Base-by-base conservation (phyloP, 2,329 filamentous ascomycete species). In the Ophiostoma tasmaniense region DNA sequence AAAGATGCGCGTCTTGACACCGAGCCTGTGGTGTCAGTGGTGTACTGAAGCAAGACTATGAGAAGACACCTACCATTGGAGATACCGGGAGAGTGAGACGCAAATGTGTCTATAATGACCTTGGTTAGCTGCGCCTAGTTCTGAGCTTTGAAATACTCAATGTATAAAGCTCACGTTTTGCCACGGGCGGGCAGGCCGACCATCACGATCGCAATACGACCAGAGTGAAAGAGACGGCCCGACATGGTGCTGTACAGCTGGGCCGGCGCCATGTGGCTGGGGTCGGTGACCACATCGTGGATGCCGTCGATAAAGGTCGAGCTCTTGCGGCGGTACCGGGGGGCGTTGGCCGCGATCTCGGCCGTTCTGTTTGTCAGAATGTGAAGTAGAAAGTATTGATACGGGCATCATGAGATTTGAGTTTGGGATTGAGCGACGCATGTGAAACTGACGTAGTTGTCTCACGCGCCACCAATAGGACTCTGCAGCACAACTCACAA, bases 191-290 rank as follows among this genome's bases (percentile, higher is more conserved):
- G 95, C 37, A 97, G 86, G 30, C 95, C 95, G 73, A 98, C 95
- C 77, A 97, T 97, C 73, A 95, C 94, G 75, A 99, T 98, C 65
- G 94, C 94, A 77, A 99, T 99, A 70, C 94, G 89, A 65, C 95
- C 95, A 28, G 95, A 97, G 79, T 99, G 95, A 78, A 99, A 99
- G 37, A 99, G 87, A 59, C 95, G 88, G 66, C 95, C 95, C 65
- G 94, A 98, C 85, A 98, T 96, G 67, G 95, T 99, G 78, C 93
- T 97, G 82, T 99, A 99, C 64, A 99, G 85, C 81, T 99, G 95
- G 73, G 95, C 95, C 37, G 95, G 95, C 5, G 95, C 95, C 86
- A 96, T 87, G 74, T 94, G 83, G 45, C 71, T 68, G 72, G 82
- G 80, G 75, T 92, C 92, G 76, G 93, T 90, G 10, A 91, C 88